Evolutionary conservation across 2,329 filamentous ascomycete species (phyloP), one percentile per base, ranked within the genome.

Genomic region (Malbranchea cinnamomea): DNA sequence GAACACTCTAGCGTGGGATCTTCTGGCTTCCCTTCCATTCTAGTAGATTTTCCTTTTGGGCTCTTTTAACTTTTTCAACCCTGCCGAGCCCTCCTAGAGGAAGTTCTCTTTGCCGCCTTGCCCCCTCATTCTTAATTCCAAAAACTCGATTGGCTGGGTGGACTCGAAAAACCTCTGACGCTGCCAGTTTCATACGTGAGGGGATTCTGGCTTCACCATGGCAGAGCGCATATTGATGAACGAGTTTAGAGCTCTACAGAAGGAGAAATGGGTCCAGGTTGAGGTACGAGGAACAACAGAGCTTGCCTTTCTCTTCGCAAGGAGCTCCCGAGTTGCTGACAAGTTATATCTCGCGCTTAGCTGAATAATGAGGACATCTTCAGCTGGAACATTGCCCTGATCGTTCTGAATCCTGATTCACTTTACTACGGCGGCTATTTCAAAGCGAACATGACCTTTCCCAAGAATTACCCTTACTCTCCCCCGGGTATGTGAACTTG

Each of bases 211-310:
- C 27, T 23, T 28, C 35, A 39, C 29, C 33, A 62, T 62, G 58
- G 75, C 80, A 20, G 78, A 85, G 57, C 75, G 82, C 47, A 78
- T 91, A 30, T 67, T 95, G 33, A 83, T 92, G 79, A 78, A 78
- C 43, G 87, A 95, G 64, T 74, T 82, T 60, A 78, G 79, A 54
- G 66, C 71, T 25, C 68, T 95, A 23, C 67, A 72, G 32, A 84
- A 89, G 54, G 85, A 94, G 65, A 83, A 82, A 52, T 98, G 87
- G 87, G 78, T 92, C 11, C 73, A 87, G 44, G 82, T 94, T 42
- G 79, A 91, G 52, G 80, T 84, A 56, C 38, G 68, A n/a, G n/a
- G n/a, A n/a, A n/a, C n/a, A n/a, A n/a, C n/a, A n/a, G n/a, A n/a
- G n/a, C n/a, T n/a, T n/a, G n/a, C n/a, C n/a, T n/a, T n/a, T n/a